These are phyloP conservation scores for Lumnitzera racemosa DNA, from an alignment of 345 rosid genomes.

Conservation along the genomic window DNA sequence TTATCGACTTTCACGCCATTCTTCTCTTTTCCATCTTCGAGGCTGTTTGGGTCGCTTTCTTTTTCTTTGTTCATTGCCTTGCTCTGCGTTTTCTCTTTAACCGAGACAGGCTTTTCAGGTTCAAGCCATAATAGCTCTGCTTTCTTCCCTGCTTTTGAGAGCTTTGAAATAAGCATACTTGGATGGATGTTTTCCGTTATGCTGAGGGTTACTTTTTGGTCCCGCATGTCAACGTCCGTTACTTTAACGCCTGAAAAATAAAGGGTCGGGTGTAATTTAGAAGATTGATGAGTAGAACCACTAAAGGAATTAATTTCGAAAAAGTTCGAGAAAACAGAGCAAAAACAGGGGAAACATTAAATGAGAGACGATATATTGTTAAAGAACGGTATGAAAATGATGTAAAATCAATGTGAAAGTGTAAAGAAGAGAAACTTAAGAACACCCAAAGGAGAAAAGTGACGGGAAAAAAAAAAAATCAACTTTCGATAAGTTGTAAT, in stretches of 20 bases:
- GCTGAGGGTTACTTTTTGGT: constrained; percentile 25
- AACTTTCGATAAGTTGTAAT: neutral
- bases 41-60: neutral
- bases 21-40: neutral
- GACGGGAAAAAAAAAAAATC: neutral
- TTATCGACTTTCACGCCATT: neutral
- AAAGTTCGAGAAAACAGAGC: neutral
- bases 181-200: constrained; percentile 19
- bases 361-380: neutral
- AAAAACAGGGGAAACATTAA: neutral
- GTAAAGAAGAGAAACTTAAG: neutral
- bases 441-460: neutral
- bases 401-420: neutral
- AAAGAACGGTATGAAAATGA: neutral
- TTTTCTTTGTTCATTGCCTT: constrained; percentile 12
- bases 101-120: constrained; percentile 4
- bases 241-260: constrained; percentile 21
- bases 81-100: constrained; percentile 6
- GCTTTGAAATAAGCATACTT: constrained; percentile 23
- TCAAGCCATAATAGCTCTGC: constrained; percentile 28
- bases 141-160: constrained; percentile 14
- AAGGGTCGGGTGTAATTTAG: neutral
- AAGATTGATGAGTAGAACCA: no score
- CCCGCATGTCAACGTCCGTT: constrained; percentile 25
- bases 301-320: no score